Base-by-base conservation (phyloP, 306 rosid species). In the Ormosia emarginata region DNA sequence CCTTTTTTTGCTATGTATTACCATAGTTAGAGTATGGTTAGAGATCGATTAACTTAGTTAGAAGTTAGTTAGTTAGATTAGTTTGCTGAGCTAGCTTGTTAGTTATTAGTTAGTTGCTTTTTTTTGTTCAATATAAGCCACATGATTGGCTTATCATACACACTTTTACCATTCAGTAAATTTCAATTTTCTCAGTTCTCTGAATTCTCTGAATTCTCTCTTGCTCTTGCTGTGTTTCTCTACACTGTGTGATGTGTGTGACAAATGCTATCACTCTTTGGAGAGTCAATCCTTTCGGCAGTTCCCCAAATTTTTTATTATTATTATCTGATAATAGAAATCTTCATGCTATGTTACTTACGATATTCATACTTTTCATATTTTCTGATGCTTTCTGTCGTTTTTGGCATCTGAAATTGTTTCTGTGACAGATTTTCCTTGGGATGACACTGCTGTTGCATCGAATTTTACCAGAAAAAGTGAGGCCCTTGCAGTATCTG, bases 401-500 rank as follows among this genome's bases (percentile, higher is more conserved):
- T 59, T 79, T 50, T 50, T 70, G 29, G 63, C 62, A 67, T 67
- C 64, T 75, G 73, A 76, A 43, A 61, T 82, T 58, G 33, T 76
- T 81, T 49, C 32, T 62, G 59, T 86, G 78, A 56, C 91, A 92
- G 98, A 85, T 88, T 89, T 88, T 84, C 93, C 98, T 36, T 91
- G 91, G 97, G 94, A 91, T 78, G 90, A 85, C 80, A 88, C 90
- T 72, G 87, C 97, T 46, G 77, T 87, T 81, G 79, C 97, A 43
- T 93, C 98, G 75, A 91, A 91, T 85, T 90, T 95, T 67, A 77
- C 90, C 67, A 90, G 97, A 76, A 95, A 95, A 86, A 85, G 91
- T 66, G 99, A 95, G 86, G 90, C 97, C 74, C 97, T 95, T 58
- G 99, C 98, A 15, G 92, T 95, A 43, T 89, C 95, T 79, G 99